phyloP scores from a whole-genome alignment of 2,329 filamentous ascomycete species.

The Acrocalymma vagum region DNA sequence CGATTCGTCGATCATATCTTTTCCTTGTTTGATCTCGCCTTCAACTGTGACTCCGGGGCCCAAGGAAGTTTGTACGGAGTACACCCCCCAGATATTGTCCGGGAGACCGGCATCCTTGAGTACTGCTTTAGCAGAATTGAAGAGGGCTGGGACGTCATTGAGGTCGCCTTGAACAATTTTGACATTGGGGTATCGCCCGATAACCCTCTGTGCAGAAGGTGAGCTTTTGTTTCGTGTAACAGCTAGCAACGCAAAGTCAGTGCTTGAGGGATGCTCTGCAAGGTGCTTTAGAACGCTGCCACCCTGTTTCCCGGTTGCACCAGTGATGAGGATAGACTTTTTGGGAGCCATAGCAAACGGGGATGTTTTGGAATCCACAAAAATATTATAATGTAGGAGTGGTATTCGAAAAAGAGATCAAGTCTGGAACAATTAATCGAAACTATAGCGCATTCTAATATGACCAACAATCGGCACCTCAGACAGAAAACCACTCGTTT shows the following conservation, averaged over 20 bases:
- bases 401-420: no score
- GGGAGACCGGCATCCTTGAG: constrained; percentile 43
- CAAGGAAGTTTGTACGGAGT: constrained; percentile 65
- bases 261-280: constrained; percentile 39
- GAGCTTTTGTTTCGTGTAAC: constrained; percentile 67
- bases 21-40: constrained; percentile 65
- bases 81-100: constrained; percentile 65
- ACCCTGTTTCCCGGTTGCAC: constrained; percentile 58
- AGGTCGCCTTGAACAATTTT: constrained; percentile 67
- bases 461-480: no score
- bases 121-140: constrained; percentile 53
- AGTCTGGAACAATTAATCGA: no score
- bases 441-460: no score
- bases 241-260: constrained; percentile 63
- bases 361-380: no score
- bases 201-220: constrained; percentile 58
- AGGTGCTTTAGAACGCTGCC: constrained; percentile 54
- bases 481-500: no score
- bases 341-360: constrained; percentile 39
- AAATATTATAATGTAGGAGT: no score
- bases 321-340: constrained; percentile 54
- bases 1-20: constrained; percentile 65
- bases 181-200: constrained; percentile 56
- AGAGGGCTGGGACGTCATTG: constrained; percentile 60
- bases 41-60: constrained; percentile 53